Evolutionary conservation across 257 asterid genomes (phyloP), one percentile per base, ranked within the genome.

Genomic region (Nicotiana knightiana): DNA sequence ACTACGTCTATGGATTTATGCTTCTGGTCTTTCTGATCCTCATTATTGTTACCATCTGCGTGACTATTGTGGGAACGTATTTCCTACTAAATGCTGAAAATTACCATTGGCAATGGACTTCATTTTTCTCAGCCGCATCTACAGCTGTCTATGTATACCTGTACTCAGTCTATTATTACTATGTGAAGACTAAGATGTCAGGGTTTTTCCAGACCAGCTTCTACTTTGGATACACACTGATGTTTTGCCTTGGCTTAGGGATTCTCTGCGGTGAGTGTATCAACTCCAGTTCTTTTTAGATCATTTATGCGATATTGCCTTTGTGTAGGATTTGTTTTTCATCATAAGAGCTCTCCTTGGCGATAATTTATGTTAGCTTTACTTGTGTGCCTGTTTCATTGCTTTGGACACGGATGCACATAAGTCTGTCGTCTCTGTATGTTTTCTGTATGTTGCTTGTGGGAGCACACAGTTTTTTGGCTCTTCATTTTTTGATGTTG

Each of bases 21-120:
- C 91, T 90, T 80, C 86, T 90, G 77, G 94, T 90, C 35, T 90
- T 90, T 86, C 79, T 90, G 79, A 89, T 90, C 81, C 92, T 90
- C 68, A 48, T 88, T n/a, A 90, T 90, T 85, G 94, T 90, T 39
- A 90, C 94, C 16, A 87, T 88, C 33, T 90, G 90, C 55, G 94
- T 89, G 85, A 90, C 94, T 6, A 87, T 90, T 67, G 94, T 90
- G 71, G 89, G 92, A n/a, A 86, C 91, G 16, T 90, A 90, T 81
- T 90, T 90, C 89, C 83, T 90, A 80, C 89, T 90, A 65, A 90
- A 90, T 84, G 94, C 94, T 54, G 94, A 90, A 87, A 90, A 90
- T 82, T 90, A 90, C 86, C 91, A 90, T 82, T 90, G 94, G 94
- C 92, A 90, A 67, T 90, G 94, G 94, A 90, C 94, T 64, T 90